Conservation (phyloP, 352 stramenopile species). For the Phytophthora niederhauseri region DNA sequence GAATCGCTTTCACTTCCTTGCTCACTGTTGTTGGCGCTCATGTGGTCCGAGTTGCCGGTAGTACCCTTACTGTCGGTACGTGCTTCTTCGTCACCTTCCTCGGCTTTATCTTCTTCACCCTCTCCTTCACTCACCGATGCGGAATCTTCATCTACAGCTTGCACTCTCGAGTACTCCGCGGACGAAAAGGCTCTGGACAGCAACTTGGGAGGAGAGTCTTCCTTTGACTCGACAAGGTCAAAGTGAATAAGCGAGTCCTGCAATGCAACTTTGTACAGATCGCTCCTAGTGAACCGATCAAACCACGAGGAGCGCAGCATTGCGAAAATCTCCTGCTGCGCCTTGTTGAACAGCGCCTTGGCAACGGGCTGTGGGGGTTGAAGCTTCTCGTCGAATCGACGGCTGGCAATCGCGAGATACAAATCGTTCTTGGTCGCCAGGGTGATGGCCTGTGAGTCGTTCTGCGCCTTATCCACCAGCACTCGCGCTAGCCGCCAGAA, state of each 20-base stretch:
- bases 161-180: conserved; percentile 36
- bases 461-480: conserved; percentile 74
- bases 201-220: conserved; percentile 72
- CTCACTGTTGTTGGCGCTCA: conserved; percentile 45
- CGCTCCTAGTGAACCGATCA: conserved; percentile 85
- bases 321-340: conserved; percentile 84
- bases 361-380: conserved; percentile 47
- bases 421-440: conserved; percentile 78
- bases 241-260: conserved; percentile 76
- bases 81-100: conserved; percentile 26
- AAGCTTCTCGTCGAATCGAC: conserved; percentile 50
- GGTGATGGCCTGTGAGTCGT: conserved; percentile 82
- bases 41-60: conserved; percentile 21
- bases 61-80: conserved; percentile 29
- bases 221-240: conserved; percentile 61
- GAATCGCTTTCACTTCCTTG: conserved; percentile 43
- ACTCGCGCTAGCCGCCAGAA: conserved; percentile 77
- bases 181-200: conserved; percentile 68
- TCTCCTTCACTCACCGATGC: conserved; percentile 11
- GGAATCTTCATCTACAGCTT: conserved; percentile 5
- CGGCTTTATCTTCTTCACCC: conserved; percentile 15
- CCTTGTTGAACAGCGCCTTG: conserved; percentile 58
- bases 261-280: conserved; percentile 80
- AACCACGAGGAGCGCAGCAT: conserved; percentile 86
- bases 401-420: conserved; percentile 49